A percentile compares a stretch with the other conserved stretches of the same genome.
phyloP scores from a whole-genome alignment of 768 basidiomycete species.

The Sarcodon sp. region DNA sequence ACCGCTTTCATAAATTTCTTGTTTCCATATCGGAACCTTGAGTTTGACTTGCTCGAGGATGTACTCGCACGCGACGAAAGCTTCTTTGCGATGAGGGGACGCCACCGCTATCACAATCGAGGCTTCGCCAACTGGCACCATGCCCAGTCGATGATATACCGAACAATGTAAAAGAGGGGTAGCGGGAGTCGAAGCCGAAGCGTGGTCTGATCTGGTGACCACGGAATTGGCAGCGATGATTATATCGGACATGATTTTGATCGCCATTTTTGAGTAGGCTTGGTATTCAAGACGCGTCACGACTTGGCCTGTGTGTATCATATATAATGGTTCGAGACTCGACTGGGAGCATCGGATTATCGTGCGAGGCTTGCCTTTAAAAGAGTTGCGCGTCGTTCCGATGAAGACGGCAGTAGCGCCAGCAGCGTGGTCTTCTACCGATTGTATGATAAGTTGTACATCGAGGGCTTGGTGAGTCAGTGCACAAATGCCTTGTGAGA shows the following conservation, averaged over 20 bases:
- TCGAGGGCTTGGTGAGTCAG: slow-evolving; percentile 52
- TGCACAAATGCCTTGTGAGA: slow-evolving; percentile 34
- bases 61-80: slow-evolving; percentile 67
- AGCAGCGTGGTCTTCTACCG: slow-evolving; percentile 48
- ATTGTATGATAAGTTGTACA: slow-evolving; percentile 39
- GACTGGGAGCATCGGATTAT: neutral
- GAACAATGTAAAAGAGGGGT: slow-evolving; percentile 37
- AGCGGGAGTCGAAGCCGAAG: slow-evolving; percentile 3
- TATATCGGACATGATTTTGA: slow-evolving; percentile 63
- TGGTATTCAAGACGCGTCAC: slow-evolving; percentile 74
- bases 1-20: slow-evolving; percentile 50
- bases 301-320: slow-evolving; percentile 35
- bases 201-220: slow-evolving; percentile 27
- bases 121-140: slow-evolving; percentile 64
- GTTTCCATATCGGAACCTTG: slow-evolving; percentile 84
- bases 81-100: slow-evolving; percentile 73
- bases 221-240: slow-evolving; percentile 30
- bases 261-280: slow-evolving; percentile 69
- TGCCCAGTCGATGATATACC: slow-evolving; percentile 68
- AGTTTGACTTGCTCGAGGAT: slow-evolving; percentile 81
- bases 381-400: slow-evolving; percentile 78
- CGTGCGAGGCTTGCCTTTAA: slow-evolving; percentile 43
- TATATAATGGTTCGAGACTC: slow-evolving; percentile 46
- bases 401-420: slow-evolving; percentile 72
- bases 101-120: slow-evolving; percentile 82